phyloP scores from a whole-genome alignment of 495 filamentous ascomycete species.

The Aspergillus campestris region DNA sequence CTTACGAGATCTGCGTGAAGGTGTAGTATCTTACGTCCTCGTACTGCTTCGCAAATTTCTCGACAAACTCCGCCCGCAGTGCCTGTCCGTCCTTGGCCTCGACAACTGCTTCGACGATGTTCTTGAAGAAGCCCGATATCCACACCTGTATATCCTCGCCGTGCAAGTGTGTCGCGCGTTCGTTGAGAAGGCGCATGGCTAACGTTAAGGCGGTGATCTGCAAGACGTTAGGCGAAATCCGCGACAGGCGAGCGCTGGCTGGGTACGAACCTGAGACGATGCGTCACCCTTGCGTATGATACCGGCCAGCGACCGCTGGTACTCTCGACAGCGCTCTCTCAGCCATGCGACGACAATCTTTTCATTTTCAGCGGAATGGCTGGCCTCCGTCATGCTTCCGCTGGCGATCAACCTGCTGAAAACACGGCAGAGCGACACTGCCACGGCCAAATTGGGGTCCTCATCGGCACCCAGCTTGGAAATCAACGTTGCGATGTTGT shows the following conservation, averaged over 20 bases:
- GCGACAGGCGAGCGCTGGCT: background rate
- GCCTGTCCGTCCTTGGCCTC: conserved; percentile 44
- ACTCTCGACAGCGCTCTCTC: conserved; percentile 62
- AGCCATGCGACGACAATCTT: conserved; percentile 70
- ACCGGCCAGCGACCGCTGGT: conserved; percentile 45
- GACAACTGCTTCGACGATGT: conserved; percentile 56
- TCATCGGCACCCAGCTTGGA: conserved; percentile 45
- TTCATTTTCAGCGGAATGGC: conserved; percentile 61
- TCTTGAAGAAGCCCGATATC: conserved; percentile 51
- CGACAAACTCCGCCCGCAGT: conserved; percentile 59
- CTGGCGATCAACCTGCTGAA: conserved; percentile 73
- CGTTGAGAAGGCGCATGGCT: conserved; percentile 75
- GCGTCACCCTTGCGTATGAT: conserved; percentile 47
- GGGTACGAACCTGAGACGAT: conserved; percentile 29
- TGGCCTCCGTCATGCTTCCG: conserved; percentile 59
- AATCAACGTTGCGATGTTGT: conserved; percentile 75
- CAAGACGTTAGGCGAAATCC: conserved; percentile 12
- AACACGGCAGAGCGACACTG: conserved; percentile 79
- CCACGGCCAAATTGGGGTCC: conserved; percentile 48
- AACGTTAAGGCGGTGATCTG: conserved; percentile 60
- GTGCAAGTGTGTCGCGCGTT: conserved; percentile 55
- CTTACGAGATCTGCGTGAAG: conserved; percentile 61
- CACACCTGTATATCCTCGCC: conserved; percentile 56
- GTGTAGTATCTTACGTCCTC: conserved; percentile 83
- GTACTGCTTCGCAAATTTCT: conserved; percentile 67